Evolutionary conservation across 129 eudicot genomes (phyloP), one percentile per base, ranked within the genome.

Genomic region (Pulicaria dysenterica): DNA sequence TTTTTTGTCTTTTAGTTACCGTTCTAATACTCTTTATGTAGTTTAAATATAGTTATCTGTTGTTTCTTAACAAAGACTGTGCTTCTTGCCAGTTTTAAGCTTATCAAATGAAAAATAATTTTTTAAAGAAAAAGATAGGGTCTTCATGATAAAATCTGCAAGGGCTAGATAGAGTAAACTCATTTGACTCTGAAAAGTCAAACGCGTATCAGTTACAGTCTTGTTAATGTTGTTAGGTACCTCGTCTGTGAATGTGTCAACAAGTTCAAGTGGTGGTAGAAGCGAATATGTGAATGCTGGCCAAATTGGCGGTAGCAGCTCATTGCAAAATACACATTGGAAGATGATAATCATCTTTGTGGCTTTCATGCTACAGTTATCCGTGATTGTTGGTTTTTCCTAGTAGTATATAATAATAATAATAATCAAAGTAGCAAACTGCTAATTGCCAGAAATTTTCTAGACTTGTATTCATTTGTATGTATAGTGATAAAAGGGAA

Each of bases 251-350:
- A 92, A 92, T 64, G 97, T 92, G 63, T 84, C 97, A 13, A 82
- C 91, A n/a, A 77, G 77, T 60, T 60, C 89, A 24, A 78, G 83
- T 45, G 83, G 84, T 11, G 91, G 96, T 5, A 74, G 64, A 73
- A 89, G 87, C 14, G 80, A 87, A 55, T 88, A 73, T 38, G 88
- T 86, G 64, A 89, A 83, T 24, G 89, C 97, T 7, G 96, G 96
- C 55, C 91, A 84, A 72, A 42, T 89, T 12, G 75, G 86, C 10
- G 19, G 78, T 17, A 76, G 74, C 76, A 67, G 37, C 76, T 79
- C 94, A 11, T 72, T 83, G 44, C 70, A 37, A 14, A 53, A 74
- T 24, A 16, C 54, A 13, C 68, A 39, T 65, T 36, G 37, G 79
- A 58, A 58, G 60, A 72, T 77, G 56, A 72, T 59, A 31, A 43